These are phyloP conservation scores for Pisolithus orientalis DNA, from an alignment of 768 basidiomycete species.

Conservation along the genomic window DNA sequence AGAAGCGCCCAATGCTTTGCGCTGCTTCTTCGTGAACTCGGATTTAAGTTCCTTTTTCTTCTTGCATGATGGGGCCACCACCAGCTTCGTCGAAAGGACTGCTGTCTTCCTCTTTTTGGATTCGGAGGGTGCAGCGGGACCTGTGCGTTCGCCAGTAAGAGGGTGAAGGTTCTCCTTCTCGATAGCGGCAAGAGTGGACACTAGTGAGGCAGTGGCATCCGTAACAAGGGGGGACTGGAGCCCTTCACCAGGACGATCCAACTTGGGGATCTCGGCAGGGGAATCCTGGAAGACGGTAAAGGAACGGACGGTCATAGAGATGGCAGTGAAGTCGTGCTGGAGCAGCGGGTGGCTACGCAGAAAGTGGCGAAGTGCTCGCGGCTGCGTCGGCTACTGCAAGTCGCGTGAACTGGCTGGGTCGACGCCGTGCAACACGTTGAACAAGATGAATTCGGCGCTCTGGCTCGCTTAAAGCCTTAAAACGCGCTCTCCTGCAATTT, in stretches of 20 bases:
- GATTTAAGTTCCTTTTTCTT: conserved; percentile 40
- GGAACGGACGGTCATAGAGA: conserved; percentile 46
- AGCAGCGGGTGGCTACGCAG: conserved; percentile 3
- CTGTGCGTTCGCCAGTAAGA: conserved; percentile 58
- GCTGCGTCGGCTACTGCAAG: neutral
- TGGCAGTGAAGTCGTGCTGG: conserved; percentile 1
- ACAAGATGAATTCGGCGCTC: conserved; percentile 15
- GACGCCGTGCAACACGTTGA: conserved; percentile 29
- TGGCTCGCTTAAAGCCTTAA: conserved; percentile 27
- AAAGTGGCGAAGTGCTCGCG: neutral
- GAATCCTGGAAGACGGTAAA: conserved; percentile 64
- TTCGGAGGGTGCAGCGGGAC: conserved; percentile 27
- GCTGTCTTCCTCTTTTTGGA: conserved; percentile 62
- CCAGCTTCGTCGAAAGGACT: conserved; percentile 50
- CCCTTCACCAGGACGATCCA: conserved; percentile 13
- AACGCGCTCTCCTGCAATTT: conserved; percentile 20
- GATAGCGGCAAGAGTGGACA: conserved; percentile 32
- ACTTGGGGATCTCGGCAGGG: conserved; percentile 32
- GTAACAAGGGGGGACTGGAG: conserved; percentile 17
- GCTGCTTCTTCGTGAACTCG: conserved; percentile 47
- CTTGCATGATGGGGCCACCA: conserved; percentile 31
- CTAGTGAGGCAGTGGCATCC: conserved; percentile 26
- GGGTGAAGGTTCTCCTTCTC: conserved; percentile 83
- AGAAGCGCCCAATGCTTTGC: conserved; percentile 37
- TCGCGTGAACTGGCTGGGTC: conserved; percentile 9